Base-by-base conservation (phyloP, 148 eudicot genomes). In the Rhododendron simsii region DNA sequence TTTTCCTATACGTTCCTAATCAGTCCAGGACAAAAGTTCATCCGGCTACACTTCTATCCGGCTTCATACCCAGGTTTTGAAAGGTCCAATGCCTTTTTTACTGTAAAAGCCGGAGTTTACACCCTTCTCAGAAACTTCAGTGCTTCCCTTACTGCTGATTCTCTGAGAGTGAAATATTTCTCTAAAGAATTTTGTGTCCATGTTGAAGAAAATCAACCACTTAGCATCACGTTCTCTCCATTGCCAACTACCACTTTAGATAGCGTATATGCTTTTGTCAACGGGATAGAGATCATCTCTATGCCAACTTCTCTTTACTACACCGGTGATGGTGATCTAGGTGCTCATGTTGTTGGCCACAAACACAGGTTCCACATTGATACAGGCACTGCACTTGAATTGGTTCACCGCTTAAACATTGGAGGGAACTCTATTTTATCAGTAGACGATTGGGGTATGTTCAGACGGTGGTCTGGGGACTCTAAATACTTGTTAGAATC, bases 281-380 rank as follows among this genome's bases (percentile, higher is more conserved):
- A 90, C 48, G 91, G 91, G 11, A 86, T 90, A 37, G 91, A 90
- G 77, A 67, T 90, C 33, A 84, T 50, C 8, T 23, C 63, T 20
- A 61, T 91, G 77, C 92, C 93, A 2, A 35, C 87, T 7, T 83
- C 81, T 7, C 91, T 91, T 67, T 91, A 89, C 79, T 80, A 87
- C 44, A 50, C 86, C 4, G 83, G 63, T 10, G 73, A 41, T 7
- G 86, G 83, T 23, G 77, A 82, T 2, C 2, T 1, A 1, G 78
- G 91, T 16, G 67, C 50, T 51, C 85, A 7, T n/a, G 88, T 86
- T 18, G 84, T 88, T 14, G 91, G 91, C 4, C 74, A 78, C 41
- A 86, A 71, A 8, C 82, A 63, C 39, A 30, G 57, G 0, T 80
- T 88, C 75, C 18, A 41, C 1, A 20, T 88, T 5, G 69, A 83